Percentiles rank a stretch among this genome's conserved stretches.
These are phyloP conservation scores for Debaryomyces udenii DNA, from an alignment of 1,139 yeast species.

Conservation along the genomic window DNA sequence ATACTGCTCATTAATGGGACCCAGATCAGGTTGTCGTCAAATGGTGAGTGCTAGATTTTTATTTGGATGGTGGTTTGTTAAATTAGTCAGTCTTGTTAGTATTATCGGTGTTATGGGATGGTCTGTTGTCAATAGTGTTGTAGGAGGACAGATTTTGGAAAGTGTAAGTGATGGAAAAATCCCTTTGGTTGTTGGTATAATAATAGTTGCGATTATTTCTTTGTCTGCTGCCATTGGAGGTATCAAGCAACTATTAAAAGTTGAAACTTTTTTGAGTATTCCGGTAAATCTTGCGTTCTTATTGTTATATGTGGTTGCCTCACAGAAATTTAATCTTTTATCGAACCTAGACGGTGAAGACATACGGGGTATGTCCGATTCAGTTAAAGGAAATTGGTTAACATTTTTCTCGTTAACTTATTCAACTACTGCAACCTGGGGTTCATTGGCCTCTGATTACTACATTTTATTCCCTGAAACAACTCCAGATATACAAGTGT, in stretches of 20 bases:
- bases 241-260: conserved; percentile 65
- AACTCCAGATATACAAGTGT: conserved; percentile 60
- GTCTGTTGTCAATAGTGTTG: conserved; percentile 81
- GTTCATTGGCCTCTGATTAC: conserved; percentile 84
- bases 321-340: conserved; percentile 51
- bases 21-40: conserved; percentile 83
- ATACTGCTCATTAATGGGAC: conserved; percentile 83
- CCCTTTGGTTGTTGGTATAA: conserved; percentile 73
- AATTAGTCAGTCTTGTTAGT: conserved; percentile 67
- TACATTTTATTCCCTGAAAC: conserved; percentile 80
- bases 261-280: conserved; percentile 68
- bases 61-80: conserved; percentile 84
- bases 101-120: conserved; percentile 82
- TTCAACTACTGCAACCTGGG: conserved; percentile 90
- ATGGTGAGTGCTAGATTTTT: conserved; percentile 80
- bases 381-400: conserved; percentile 64
- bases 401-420: conserved; percentile 75
- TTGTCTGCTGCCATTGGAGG: conserved; percentile 75
- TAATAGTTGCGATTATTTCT: conserved; percentile 66
- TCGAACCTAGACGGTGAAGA: conserved; percentile 43
- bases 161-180: conserved; percentile 64
- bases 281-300: conserved; percentile 73
- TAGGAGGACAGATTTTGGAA: conserved; percentile 80
- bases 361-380: conserved; percentile 28
- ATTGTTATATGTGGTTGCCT: conserved; percentile 68